phyloP scores from a whole-genome alignment of 2,329 filamentous ascomycete species.

The Raffaelea ambrosiae region DNA sequence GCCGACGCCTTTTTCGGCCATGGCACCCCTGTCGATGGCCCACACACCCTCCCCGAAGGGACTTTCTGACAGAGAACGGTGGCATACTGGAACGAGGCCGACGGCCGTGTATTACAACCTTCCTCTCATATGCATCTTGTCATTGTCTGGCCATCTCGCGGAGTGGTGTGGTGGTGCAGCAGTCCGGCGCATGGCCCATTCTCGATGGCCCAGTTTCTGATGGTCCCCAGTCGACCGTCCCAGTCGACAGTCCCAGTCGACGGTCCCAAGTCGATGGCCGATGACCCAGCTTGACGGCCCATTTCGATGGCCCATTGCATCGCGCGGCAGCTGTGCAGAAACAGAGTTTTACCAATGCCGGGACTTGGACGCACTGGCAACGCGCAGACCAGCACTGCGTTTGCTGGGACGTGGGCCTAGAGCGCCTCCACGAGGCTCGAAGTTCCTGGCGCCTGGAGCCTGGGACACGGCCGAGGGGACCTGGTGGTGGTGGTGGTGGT shows the following conservation, averaged over 20 bases:
- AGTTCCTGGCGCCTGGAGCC: not conserved
- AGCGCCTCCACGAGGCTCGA: not conserved
- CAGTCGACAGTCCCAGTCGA: not conserved
- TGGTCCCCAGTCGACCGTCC: not conserved
- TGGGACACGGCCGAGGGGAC: slow-evolving; percentile 3
- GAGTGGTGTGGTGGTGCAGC: no score
- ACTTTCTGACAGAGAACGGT: not conserved
- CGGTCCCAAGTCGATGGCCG: no score
- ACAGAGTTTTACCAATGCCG: not conserved
- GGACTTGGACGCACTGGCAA: not conserved
- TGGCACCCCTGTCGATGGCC: not conserved
- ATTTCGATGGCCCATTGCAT: no score
- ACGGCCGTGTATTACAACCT: no score
- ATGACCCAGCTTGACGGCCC: no score
- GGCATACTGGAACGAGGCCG: not conserved
- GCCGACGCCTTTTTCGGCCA: slow-evolving; percentile 17
- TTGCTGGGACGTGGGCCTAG: no score
- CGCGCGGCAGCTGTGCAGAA: no score
- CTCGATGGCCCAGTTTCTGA: not conserved
- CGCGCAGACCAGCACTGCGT: not conserved
- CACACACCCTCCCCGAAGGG: not conserved
- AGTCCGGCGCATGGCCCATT: no score
- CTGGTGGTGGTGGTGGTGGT: no score
- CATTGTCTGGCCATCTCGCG: no score
- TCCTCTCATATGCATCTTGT: not conserved